Conservation (phyloP, 2,329 filamentous ascomycete genomes). For the Calonectria pauciramosa region DNA sequence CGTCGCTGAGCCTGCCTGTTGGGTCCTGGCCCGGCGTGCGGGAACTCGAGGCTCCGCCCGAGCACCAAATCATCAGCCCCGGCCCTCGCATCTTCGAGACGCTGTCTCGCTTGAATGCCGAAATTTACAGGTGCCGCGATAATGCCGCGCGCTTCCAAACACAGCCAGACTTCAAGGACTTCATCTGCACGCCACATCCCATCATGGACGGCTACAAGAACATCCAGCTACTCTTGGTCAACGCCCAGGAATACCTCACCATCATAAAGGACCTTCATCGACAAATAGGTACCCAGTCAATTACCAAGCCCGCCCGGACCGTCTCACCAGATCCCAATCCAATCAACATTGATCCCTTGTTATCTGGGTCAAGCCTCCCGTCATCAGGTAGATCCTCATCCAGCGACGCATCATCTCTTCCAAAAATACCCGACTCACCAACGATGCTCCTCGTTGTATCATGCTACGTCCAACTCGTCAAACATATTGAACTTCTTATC, state of each 20-base stretch:
- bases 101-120: conserved; percentile 40
- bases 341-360: conserved; percentile 8
- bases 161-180: conserved; percentile 23
- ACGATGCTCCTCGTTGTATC: conserved; percentile 48
- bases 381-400: conserved; percentile 18
- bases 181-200: conserved; percentile 31
- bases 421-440: conserved; percentile 39
- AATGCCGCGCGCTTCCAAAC: conserved; percentile 16
- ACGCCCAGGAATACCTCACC: conserved; percentile 44
- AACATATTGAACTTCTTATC: conserved; percentile 43
- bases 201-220: conserved; percentile 38
- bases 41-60: conserved; percentile 23
- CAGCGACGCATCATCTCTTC: background rate
- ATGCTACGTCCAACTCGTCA: conserved; percentile 46
- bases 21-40: conserved; percentile 36
- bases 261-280: conserved; percentile 43
- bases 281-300: conserved; percentile 33
- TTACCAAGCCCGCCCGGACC: conserved; percentile 10
- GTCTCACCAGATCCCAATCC: conserved; percentile 26
- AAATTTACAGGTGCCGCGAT: conserved; percentile 37
- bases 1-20: conserved; percentile 36
- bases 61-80: conserved; percentile 27
- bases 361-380: conserved; percentile 11
- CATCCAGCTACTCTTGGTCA: conserved; percentile 37
- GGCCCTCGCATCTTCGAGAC: conserved; percentile 34